Evolutionary conservation across 2,329 filamentous ascomycete genomes (phyloP), one percentile per base, ranked within the genome.

Genomic region (Myriosclerotinia curreyana): DNA sequence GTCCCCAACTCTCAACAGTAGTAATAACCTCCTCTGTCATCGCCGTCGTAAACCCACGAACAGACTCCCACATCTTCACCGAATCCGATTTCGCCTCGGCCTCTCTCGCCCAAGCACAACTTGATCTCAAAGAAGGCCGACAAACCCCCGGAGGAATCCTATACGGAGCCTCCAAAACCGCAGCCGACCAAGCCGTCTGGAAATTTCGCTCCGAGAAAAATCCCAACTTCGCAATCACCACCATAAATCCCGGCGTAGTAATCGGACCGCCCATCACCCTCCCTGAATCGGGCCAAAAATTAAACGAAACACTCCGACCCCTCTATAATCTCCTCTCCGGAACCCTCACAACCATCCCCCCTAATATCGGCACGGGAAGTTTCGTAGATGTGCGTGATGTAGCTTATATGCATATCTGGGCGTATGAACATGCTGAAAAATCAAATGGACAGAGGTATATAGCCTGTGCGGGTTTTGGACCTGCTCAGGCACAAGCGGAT

Each of bases 311-410:
- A 0, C 71, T 74, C 34, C 49, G 58, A 15, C 67, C 74, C 5
- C 69, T 79, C 54, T 78, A 68, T 65, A 61, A 73, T 2, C 67
- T 79, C 11, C 74, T 79, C 60, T 71, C 74, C 0, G 77, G 78
- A 25, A 56, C 64, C 1, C 64, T 72, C 1, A 66, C 74, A 53
- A 65, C 69, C 0, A 49, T 73, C 3, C 66, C 73, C 1, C 68
- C 74, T 0, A 67, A 68, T 2, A 67, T 69, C 15, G 72, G 70
- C 6, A 66, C 73, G 0, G 71, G 67, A 3, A 71, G 72, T 11
- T 73, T 69, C 51, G 77, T 81, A 17, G 79, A 81, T 65, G 77
- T 81, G 0, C 74, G 78, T 6, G 79, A 81, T 64, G 79, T 81
- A 0, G 78, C 78, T 2, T 71, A 73, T 9, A 71, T 79, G 50